Evolutionary conservation across 2,329 filamentous ascomycete species (phyloP).

Genomic region (Scedosporium boydii): DNA sequence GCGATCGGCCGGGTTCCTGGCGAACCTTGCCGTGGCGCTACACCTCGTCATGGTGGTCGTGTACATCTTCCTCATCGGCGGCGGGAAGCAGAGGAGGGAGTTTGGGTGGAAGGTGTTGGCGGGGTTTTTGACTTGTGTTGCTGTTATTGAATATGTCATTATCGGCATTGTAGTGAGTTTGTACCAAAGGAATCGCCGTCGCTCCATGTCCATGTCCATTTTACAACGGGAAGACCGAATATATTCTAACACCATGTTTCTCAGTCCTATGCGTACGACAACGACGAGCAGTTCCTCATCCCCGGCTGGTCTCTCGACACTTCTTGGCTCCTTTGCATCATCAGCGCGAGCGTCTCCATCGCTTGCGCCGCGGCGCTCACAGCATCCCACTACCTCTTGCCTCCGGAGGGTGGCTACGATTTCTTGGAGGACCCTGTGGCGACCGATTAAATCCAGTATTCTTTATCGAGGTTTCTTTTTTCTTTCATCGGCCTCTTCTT

Average conservation of each 20-base stretch:
- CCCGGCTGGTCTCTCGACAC: conserved; percentile 72
- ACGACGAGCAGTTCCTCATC: conserved; percentile 73
- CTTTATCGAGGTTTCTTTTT: neutral
- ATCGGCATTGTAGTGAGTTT: conserved; percentile 72
- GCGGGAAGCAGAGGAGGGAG: conserved; percentile 71
- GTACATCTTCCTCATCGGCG: conserved; percentile 66
- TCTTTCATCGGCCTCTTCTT: conserved; percentile 3
- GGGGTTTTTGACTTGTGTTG: conserved; percentile 55
- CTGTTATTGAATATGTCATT: conserved; percentile 60
- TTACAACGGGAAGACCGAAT: neutral
- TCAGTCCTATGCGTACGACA: conserved; percentile 73
- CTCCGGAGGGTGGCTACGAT: conserved; percentile 80
- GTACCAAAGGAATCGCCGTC: neutral
- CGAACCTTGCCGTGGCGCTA: conserved; percentile 74
- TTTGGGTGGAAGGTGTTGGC: conserved; percentile 72
- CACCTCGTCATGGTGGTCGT: conserved; percentile 73
- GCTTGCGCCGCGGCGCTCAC: conserved; percentile 49
- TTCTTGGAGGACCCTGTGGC: conserved; percentile 39
- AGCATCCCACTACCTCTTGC: conserved; percentile 59
- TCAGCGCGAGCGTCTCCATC: conserved; percentile 44
- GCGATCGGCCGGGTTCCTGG: conserved; percentile 79
- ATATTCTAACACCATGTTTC: neutral
- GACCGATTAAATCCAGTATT: neutral
- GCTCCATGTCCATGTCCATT: neutral
- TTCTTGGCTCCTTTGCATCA: conserved; percentile 63